A percentile compares a stretch with the other conserved stretches of the same genome.
Evolutionary conservation across 2,329 filamentous ascomycete genomes (phyloP).

Genomic region (Microcyclospora pomicola): DNA sequence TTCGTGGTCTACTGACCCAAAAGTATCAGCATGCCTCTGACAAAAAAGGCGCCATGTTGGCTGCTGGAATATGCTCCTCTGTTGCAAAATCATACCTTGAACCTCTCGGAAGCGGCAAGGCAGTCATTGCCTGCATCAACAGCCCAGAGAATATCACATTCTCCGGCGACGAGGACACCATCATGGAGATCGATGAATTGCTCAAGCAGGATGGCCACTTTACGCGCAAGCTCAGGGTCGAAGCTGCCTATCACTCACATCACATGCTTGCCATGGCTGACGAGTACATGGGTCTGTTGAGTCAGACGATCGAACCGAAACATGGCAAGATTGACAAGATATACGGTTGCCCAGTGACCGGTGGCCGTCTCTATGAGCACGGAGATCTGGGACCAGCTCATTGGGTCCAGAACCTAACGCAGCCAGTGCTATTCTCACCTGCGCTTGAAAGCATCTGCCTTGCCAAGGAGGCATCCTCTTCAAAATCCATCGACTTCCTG

Average conservation of each 20-base stretch:
- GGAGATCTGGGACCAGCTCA: constrained; percentile 15
- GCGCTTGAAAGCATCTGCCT: constrained; percentile 17
- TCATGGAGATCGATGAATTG: constrained; percentile 18
- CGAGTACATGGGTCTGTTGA: constrained; percentile 3
- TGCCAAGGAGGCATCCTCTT: not conserved
- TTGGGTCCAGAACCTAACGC: constrained; percentile 33
- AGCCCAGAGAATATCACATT: constrained; percentile 30
- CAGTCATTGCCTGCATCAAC: constrained; percentile 21
- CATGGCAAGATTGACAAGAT: not conserved
- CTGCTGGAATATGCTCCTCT: constrained; percentile 16
- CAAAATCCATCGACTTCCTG: constrained; percentile 17
- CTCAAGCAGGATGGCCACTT: constrained; percentile 26
- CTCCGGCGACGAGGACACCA: constrained; percentile 28
- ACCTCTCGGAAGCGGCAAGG: too few species aligned
- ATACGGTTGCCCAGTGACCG: constrained; percentile 4
- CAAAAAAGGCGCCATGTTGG: constrained; percentile 20
- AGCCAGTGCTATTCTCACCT: constrained; percentile 31
- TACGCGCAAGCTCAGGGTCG: constrained; percentile 25
- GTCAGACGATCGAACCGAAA: not conserved
- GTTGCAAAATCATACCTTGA: constrained; percentile 8
- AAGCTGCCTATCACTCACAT: constrained; percentile 31
- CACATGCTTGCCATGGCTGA: constrained; percentile 14
- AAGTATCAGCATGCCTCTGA: not conserved
- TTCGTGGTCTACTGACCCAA: constrained; percentile 6
- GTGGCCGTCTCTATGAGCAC: not conserved